Percentiles rank a stretch among this genome's conserved stretches.
Evolutionary conservation across 208 protist genomes (phyloP).

Genomic region (Trypanosoma grayi): DNA sequence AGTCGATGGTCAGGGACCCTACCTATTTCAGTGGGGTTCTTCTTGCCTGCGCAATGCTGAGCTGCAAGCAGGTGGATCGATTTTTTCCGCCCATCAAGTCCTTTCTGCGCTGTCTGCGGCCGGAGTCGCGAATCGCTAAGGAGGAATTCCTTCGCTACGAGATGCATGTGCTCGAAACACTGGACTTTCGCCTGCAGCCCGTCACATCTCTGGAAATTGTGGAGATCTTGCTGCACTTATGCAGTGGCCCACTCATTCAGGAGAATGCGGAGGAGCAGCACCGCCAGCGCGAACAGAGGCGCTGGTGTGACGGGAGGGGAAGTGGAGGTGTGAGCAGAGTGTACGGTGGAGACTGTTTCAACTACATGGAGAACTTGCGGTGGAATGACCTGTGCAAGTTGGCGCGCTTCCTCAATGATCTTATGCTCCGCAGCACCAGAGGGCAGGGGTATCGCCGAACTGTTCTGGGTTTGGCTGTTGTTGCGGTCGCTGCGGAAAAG

Average conservation of each 20-base stretch:
- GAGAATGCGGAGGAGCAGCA: slow-evolving; percentile 23
- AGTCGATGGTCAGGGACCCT: slow-evolving; percentile 8
- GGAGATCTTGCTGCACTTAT: slow-evolving; percentile 51
- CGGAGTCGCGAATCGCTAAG: slow-evolving; percentile 33
- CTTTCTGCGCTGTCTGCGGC: slow-evolving; percentile 49
- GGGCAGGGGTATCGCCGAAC: slow-evolving; percentile 27
- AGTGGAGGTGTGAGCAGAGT: neutral
- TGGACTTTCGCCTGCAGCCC: slow-evolving; percentile 25
- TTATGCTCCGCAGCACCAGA: slow-evolving; percentile 15
- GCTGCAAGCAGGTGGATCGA: slow-evolving; percentile 72
- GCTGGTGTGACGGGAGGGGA: neutral
- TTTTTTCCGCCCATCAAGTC: slow-evolving; percentile 59
- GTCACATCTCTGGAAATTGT: slow-evolving; percentile 49
- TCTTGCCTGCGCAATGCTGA: slow-evolving; percentile 69
- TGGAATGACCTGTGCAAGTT: slow-evolving; percentile 20
- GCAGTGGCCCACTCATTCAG: slow-evolving; percentile 32
- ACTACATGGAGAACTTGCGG: neutral
- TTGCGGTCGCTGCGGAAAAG: slow-evolving; percentile 45
- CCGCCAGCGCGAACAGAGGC: slow-evolving; percentile 5
- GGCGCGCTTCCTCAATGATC: slow-evolving; percentile 18
- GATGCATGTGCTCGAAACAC: slow-evolving; percentile 23
- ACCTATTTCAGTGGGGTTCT: slow-evolving; percentile 75
- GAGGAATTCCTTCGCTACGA: slow-evolving; percentile 59
- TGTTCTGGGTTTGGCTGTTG: slow-evolving; percentile 37
- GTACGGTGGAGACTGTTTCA: neutral